Base-by-base conservation (phyloP, 2,329 filamentous ascomycete genomes). In the Talaromyces funiculosus region DNA sequence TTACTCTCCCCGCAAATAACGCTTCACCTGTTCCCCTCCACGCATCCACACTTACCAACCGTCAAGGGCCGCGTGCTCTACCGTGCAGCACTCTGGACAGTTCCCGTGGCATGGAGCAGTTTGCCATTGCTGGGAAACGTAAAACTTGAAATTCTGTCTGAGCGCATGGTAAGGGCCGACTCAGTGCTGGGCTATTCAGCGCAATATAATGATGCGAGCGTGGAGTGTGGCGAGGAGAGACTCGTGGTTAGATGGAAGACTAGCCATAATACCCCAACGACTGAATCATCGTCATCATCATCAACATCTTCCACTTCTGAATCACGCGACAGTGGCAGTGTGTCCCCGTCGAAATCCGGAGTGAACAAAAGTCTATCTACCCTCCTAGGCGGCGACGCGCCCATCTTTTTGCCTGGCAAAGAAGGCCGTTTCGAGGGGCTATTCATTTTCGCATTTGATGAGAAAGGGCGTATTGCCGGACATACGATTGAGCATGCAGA, bases 401-500 rank as follows among this genome's bases (percentile, higher is more conserved):
- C 75, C 2, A 78, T 80, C 24, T 77, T 79, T 67, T 75, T 75
- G 31, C 65, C 78, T 5, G 83, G 84, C 60, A 82, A 84, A 54
- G 84, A 84, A 63, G 88, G 90, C 69, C 89, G 92, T 69, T 97
- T 97, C 67, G 90, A 87, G 1, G 94, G 94, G 0, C 76, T 97
- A 10, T 99, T 97, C 75, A 88, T 96, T 62, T 99, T 99, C 73
- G 90, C 96, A 65, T 99, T 99, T 72, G 94, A 97, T 70, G 82
- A 86, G 51, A 84, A 96, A 68, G 94, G 94, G 1, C 83, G 91
- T 64, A 86, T 99, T 37, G 76, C 89, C 53, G 91, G 86, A 66
- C 94, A 97, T 74, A 96, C 90, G 0, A 97, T 99, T 69, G 94
- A 99, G 76, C 90, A 96, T 76, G 89, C 90, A 1, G 89, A 97